Evolutionary conservation across 306 rosid species (phyloP).

Genomic region (Cicer judaicum): DNA sequence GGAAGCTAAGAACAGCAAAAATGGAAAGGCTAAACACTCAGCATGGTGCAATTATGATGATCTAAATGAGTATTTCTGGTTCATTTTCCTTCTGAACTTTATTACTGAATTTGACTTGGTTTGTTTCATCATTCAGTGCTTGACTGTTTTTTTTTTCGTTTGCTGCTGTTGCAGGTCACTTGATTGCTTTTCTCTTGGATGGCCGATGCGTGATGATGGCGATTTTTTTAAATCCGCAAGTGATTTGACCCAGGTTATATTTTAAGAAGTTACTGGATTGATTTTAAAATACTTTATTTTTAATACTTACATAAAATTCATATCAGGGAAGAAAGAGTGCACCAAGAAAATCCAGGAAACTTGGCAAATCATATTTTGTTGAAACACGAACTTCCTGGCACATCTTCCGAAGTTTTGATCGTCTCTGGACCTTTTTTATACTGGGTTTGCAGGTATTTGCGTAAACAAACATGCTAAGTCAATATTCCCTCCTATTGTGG

Average conservation of each 20-base stretch:
- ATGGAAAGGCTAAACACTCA: conserved; percentile 83
- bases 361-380: conserved; percentile 84
- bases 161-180: conserved; percentile 65
- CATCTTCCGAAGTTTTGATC: conserved; percentile 89
- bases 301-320: conserved; percentile 35
- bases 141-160: conserved; percentile 7
- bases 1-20: conserved; percentile 76
- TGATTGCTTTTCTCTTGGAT: conserved; percentile 96
- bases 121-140: conserved; percentile 33
- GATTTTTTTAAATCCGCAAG: conserved; percentile 85
- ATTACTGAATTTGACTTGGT: conserved; percentile 38
- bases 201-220: conserved; percentile 99
- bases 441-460: conserved; percentile 85
- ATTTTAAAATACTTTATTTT: conserved; percentile 29
- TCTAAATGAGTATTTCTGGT: conserved; percentile 98
- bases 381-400: conserved; percentile 95
- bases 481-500: conserved; percentile 39
- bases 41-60: conserved; percentile 97
- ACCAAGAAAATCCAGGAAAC: conserved; percentile 60
- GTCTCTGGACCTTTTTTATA: conserved; percentile 90
- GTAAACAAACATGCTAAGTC: conserved; percentile 37
- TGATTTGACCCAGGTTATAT: conserved; percentile 58
- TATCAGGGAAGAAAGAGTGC: conserved; percentile 73
- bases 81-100: conserved; percentile 47
- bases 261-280: conserved; percentile 34